A percentile compares a stretch with the other conserved stretches of the same genome.
phyloP scores from a whole-genome alignment of 2,329 filamentous ascomycete species.

The Ploettnerulaceae sp. region DNA sequence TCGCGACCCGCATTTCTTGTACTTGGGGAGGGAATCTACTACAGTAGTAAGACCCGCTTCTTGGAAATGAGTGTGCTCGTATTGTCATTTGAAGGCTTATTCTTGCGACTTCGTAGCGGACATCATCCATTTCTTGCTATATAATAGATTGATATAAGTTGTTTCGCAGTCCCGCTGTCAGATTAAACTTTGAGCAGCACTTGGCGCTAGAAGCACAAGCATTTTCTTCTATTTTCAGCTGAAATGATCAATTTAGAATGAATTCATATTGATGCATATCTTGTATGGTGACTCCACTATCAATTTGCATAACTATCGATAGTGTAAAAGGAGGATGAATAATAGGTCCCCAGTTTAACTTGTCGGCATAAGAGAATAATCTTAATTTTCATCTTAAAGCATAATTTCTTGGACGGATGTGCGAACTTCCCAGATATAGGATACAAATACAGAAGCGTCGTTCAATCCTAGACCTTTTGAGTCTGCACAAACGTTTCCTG shows the following conservation, averaged over 20 bases:
- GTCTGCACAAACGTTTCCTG: slow-evolving; percentile 8
- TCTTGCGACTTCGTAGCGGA: not conserved
- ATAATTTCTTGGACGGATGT: not conserved
- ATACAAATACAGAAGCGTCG: too few species aligned
- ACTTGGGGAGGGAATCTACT: too few species aligned
- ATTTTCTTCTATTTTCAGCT: slow-evolving; percentile 10
- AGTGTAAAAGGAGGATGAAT: not conserved
- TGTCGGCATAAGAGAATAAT: not conserved
- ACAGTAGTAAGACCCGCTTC: not conserved
- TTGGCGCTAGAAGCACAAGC: not conserved
- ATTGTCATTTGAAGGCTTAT: slow-evolving; percentile 3
- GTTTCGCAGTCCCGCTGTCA: not conserved
- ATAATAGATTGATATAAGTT: not conserved
- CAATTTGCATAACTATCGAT: not conserved
- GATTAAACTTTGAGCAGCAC: not conserved
- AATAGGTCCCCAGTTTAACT: not conserved
- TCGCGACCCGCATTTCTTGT: not conserved
- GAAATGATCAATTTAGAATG: not conserved
- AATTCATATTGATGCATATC: too few species aligned
- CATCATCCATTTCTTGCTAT: not conserved
- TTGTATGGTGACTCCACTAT: not conserved
- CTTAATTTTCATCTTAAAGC: not conserved
- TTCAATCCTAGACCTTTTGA: too few species aligned
- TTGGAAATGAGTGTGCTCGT: slow-evolving; percentile 1
- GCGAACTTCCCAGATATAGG: not conserved